These are phyloP conservation scores for Aspergillus luchuensis DNA, from an alignment of 2,329 filamentous ascomycete species.

Conservation along the genomic window DNA sequence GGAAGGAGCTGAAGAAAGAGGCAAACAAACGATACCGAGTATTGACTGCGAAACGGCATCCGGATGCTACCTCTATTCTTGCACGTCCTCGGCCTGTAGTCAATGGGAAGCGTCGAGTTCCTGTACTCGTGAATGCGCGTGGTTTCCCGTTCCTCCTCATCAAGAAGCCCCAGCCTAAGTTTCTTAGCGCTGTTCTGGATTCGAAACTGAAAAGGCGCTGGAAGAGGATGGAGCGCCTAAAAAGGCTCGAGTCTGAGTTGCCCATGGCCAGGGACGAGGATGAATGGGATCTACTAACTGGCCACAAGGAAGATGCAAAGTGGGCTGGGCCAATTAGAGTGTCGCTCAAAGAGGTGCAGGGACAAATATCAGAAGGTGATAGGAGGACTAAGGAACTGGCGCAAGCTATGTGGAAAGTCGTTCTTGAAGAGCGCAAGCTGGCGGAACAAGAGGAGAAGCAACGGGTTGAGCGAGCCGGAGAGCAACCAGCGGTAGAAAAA, in stretches of 20 bases:
- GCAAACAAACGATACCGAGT: constrained; percentile 30
- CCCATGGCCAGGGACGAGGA: constrained; percentile 45
- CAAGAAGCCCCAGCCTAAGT: constrained; percentile 47
- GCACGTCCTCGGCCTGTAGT: constrained; percentile 38
- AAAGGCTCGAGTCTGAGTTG: constrained; percentile 33
- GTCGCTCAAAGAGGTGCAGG: constrained; percentile 25
- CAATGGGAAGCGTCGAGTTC: constrained; percentile 42
- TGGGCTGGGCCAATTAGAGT: constrained; percentile 29
- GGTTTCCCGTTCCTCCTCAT: constrained; percentile 48
- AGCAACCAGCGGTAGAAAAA: neutral
- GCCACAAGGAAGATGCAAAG: constrained; percentile 19
- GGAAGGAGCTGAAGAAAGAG: constrained; percentile 27
- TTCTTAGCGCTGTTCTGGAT: constrained; percentile 41
- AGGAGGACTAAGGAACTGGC: constrained; percentile 32
- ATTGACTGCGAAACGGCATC: constrained; percentile 34
- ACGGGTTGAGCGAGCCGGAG: neutral
- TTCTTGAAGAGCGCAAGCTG: constrained; percentile 42
- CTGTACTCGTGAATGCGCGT: constrained; percentile 44
- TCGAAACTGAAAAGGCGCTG: constrained; percentile 39
- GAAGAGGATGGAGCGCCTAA: constrained; percentile 36
- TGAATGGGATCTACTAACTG: constrained; percentile 42
- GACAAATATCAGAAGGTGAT: constrained; percentile 31
- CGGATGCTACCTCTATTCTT: constrained; percentile 37
- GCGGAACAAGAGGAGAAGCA: constrained; percentile 32
- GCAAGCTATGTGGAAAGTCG: constrained; percentile 42